Base-by-base conservation (phyloP, 352 stramenopile species). In the Pythium aquatile region DNA sequence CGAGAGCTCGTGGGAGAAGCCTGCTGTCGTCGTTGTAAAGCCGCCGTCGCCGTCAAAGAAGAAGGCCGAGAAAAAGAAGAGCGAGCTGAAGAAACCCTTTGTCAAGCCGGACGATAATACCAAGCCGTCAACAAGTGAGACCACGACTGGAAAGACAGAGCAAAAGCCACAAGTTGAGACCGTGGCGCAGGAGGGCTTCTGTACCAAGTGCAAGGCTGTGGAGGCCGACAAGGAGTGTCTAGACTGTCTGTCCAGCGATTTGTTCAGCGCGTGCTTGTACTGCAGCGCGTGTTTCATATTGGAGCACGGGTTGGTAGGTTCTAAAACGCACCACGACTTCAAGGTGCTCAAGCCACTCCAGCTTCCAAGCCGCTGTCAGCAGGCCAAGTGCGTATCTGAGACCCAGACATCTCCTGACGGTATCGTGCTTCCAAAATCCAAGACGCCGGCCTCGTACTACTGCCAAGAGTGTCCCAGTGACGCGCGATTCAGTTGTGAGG, bases 1-100 rank as follows among this genome's bases (percentile, higher is more conserved):
- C 20, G 71, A 83, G 61, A 89, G 77, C 42, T 66, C 67, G 6
- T 93, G 84, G 84, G 77, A 84, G 11, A 67, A 70, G 49, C 80
- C 77, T 24, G 42, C 77, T 24, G 42, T 30, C 5, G 2, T 46
- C 16, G 16, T 20, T n/a, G 24, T 32, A 35, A 57, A 51, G 47
- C 24, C 26, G 6, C 47, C 17, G 28, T 37, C 37, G 5, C 6
- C 11, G 47, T 2, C 7, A 20, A 56, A 71, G 59, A 61, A 44
- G n/a, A 59, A 46, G 37, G 13, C 56, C 1, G 35, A 58, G 20
- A 63, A 48, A 35, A 26, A 24, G 20, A 60, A 44, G 29, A 52
- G 33, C 29, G 4, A 16, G n/a, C 4, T 30, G 10, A 40, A 30
- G 24, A 54, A 35, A 30, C 20, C 20, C 20, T 24, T 24, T 24